Evolutionary conservation across 2,329 filamentous ascomycete genomes (phyloP).

Genomic region (Acephala macrosclerotiorum): DNA sequence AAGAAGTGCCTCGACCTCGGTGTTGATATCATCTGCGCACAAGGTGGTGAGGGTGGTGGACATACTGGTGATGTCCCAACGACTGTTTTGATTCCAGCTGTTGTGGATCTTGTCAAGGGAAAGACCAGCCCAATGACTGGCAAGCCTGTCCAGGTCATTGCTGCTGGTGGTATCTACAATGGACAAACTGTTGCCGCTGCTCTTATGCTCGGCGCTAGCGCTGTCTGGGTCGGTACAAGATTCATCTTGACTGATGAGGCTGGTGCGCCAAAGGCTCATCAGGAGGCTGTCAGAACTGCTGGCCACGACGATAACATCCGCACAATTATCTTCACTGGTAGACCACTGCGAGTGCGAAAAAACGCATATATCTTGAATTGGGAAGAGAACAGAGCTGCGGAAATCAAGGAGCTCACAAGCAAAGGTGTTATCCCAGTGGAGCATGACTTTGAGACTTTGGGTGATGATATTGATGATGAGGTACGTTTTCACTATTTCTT

Average conservation of each 20-base stretch:
- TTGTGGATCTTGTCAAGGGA: constrained; percentile 81
- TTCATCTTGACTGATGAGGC: constrained; percentile 96
- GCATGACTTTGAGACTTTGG: constrained; percentile 88
- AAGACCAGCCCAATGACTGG: constrained; percentile 89
- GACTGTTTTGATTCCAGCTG: constrained; percentile 86
- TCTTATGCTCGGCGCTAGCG: constrained; percentile 90
- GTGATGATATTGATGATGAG: constrained; percentile 69
- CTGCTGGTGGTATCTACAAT: constrained; percentile 93
- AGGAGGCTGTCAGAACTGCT: constrained; percentile 91
- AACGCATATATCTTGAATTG: constrained; percentile 96
- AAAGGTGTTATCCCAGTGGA: constrained; percentile 95
- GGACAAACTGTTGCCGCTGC: constrained; percentile 89
- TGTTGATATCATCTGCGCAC: constrained; percentile 96
- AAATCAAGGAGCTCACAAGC: constrained; percentile 90
- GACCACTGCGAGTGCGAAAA: constrained; percentile 89
- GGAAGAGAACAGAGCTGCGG: constrained; percentile 87
- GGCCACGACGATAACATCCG: constrained; percentile 95
- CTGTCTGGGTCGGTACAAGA: constrained; percentile 95
- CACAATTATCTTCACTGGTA: constrained; percentile 98
- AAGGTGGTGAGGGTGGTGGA: constrained; percentile 96
- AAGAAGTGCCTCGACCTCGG: constrained; percentile 93
- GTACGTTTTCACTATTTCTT: constrained; percentile 11
- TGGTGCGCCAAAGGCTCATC: constrained; percentile 90
- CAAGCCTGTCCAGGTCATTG: constrained; percentile 87
- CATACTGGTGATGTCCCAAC: constrained; percentile 96